A percentile compares a stretch with the other conserved stretches of the same genome.
Conservation (phyloP, 495 filamentous ascomycete species). For the Gamarada debralockiae region DNA sequence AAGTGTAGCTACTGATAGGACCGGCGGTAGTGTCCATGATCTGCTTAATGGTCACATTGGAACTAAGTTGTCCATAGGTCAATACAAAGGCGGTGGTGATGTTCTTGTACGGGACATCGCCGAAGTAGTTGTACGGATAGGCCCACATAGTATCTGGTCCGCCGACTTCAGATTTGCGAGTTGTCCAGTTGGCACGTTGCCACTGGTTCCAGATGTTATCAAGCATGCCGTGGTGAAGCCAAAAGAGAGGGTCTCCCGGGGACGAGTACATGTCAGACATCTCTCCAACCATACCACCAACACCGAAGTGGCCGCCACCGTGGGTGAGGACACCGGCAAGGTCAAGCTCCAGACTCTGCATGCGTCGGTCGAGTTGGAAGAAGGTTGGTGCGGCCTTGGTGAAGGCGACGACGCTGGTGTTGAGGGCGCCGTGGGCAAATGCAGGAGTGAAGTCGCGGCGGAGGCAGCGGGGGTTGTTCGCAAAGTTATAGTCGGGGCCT, state of each 20-base stretch:
- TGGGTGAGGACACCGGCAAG: conserved; percentile 19
- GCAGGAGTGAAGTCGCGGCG: conserved; percentile 29
- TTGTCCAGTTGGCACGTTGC: conserved; percentile 35
- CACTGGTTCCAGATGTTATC: conserved; percentile 50
- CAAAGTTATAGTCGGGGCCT: conserved; percentile 28
- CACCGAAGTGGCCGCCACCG: conserved; percentile 24
- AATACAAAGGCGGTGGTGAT: conserved; percentile 34
- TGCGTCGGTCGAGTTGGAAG: conserved; percentile 19
- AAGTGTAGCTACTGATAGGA: conserved; percentile 1
- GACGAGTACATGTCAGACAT: conserved; percentile 29
- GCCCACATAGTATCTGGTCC: conserved; percentile 31
- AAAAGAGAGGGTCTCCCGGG: conserved; percentile 47
- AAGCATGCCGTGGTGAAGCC: conserved; percentile 46
- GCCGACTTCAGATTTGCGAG: conserved; percentile 27
- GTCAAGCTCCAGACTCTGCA: conserved; percentile 17
- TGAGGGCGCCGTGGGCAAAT: conserved; percentile 11
- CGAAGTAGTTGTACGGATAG: conserved; percentile 31
- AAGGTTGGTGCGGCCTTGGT: conserved; percentile 16
- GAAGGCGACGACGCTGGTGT: conserved; percentile 2
- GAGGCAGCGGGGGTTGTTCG: conserved; percentile 33
- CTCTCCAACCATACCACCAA: conserved; percentile 27
- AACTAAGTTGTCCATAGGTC: conserved; percentile 21
- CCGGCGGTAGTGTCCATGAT: conserved; percentile 36
- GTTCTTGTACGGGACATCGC: conserved; percentile 28
- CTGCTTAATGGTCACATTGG: conserved; percentile 25